Base-by-base conservation (phyloP, 768 basidiomycete species). In the Tricholoma hemisulphureum region DNA sequence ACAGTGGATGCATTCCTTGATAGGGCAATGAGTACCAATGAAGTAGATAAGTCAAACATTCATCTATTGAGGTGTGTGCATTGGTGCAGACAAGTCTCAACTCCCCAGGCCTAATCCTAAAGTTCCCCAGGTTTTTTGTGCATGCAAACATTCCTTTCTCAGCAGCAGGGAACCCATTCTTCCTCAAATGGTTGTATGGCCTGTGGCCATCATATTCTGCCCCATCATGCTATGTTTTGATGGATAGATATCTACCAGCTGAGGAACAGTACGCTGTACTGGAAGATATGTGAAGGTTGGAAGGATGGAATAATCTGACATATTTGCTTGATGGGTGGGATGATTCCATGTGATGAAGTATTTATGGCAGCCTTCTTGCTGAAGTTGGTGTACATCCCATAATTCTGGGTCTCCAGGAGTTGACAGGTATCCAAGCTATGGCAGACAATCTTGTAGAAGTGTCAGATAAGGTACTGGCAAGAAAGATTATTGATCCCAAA, bases 401-500 rank as follows among this genome's bases (percentile, higher is more conserved):
- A 29, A 50, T 51, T 10, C 20, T 48, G 28, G 20, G 46, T 48
- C 20, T 48, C 14, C 28, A 23, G 20, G 21, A 48, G 46, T 29
- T 57, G 21, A 57, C 34, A 9, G 56, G 56, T 3, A 57, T 41
- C 0, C 34, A 35, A 6, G 34, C 49, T 13, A 57, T 31, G 11
- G 72, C 71, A 11, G 64, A 64, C 2, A 58, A 62, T 10, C 39
- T 68, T 5, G 31, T 70, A 39, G 64, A 65, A 2, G 48, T 63
- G 2, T 49, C 63, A 1, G 16, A 61, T 11, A 55, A 64, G 3
- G 67, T 64, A 4, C 34, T 72, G 21, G 6, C 55, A 23, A 58
- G 34, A 11, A 71, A 67, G 65, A 5, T 24, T 64, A 10, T 54
- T 1, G 60, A 69, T 56, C 61, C 48, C 1, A 21, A 37, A 14